Conservation (phyloP, 2,329 filamentous ascomycete genomes). For the Chaetothyriales sp. region DNA sequence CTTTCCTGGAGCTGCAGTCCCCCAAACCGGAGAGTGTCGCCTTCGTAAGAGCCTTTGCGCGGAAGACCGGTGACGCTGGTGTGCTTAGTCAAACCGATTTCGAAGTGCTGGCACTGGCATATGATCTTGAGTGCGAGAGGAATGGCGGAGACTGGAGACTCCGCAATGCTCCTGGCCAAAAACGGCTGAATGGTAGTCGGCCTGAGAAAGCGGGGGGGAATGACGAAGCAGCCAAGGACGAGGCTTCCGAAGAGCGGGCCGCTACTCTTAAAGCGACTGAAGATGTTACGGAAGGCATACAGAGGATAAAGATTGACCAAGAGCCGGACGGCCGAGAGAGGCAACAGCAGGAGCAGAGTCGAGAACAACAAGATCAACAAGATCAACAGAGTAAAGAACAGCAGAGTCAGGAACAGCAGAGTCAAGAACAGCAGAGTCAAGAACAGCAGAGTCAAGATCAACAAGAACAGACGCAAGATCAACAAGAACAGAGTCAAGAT, state of each 20-base stretch:
- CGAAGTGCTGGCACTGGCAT: constrained; percentile 75
- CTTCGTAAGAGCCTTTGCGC: constrained; percentile 70
- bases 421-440: too few relatives aligned
- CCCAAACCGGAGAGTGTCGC: constrained; percentile 66
- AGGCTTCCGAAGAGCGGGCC: constrained; percentile 12
- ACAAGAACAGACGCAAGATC: neutral
- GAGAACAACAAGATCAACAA: neutral
- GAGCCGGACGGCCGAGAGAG: neutral
- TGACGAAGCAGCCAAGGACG: constrained; percentile 13
- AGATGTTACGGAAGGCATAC: neutral
- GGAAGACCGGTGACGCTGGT: constrained; percentile 74
- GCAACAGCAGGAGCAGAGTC: neutral
- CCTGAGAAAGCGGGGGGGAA: constrained; percentile 27
- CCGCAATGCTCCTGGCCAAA: constrained; percentile 65
- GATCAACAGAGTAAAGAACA: neutral
- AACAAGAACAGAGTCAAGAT: neutral
- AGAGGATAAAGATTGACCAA: neutral
- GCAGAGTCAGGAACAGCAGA: too few relatives aligned
- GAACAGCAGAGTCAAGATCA: too few relatives aligned
- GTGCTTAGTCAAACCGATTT: constrained; percentile 84
- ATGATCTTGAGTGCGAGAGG: constrained; percentile 84
- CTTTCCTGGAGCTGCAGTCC: constrained; percentile 65
- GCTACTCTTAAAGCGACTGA: neutral
- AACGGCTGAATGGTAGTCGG: constrained; percentile 57
- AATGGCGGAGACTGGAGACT: constrained; percentile 83